Percentiles rank a stretch among this genome's conserved stretches.
phyloP scores from a whole-genome alignment of 1,139 yeast genomes.

The Scheffersomyces stambukii region DNA sequence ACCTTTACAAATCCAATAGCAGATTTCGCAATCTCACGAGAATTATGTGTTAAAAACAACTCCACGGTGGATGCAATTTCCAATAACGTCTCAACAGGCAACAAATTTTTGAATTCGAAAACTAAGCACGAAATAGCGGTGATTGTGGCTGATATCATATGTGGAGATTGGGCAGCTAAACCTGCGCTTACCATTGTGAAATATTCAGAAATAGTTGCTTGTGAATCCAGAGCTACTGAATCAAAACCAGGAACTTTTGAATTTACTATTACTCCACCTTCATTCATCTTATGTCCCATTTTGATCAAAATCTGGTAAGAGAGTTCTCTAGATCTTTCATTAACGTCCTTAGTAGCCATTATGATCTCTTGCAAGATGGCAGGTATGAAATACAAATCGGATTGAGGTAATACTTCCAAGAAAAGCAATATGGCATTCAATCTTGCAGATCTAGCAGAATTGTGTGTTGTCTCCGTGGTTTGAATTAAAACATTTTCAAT shows the following conservation, averaged over 20 bases:
- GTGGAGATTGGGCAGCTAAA: constrained; percentile 87
- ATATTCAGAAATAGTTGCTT: constrained; percentile 73
- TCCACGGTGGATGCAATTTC: constrained; percentile 89
- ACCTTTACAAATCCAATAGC: constrained; percentile 94
- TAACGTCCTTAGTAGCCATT: constrained; percentile 86
- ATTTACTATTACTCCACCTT: constrained; percentile 68
- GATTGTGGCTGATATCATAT: constrained; percentile 94
- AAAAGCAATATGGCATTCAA: constrained; percentile 62
- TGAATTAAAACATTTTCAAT: constrained; percentile 59
- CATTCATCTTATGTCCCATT: constrained; percentile 76
- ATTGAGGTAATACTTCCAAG: constrained; percentile 55
- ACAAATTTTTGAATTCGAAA: constrained; percentile 72
- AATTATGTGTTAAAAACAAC: constrained; percentile 82
- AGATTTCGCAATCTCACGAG: constrained; percentile 89
- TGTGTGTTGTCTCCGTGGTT: constrained; percentile 57
- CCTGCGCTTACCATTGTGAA: constrained; percentile 97
- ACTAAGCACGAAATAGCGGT: constrained; percentile 85
- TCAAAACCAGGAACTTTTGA: constrained; percentile 69
- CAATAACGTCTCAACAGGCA: constrained; percentile 52
- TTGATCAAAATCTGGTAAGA: constrained; percentile 73
- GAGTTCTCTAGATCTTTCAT: constrained; percentile 83
- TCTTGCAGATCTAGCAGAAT: constrained; percentile 80
- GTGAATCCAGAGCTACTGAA: constrained; percentile 52
- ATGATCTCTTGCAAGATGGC: constrained; percentile 82
- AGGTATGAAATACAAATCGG: constrained; percentile 74